Conservation (phyloP, 805 yeast species). For the Lachancea nothofagi region DNA sequence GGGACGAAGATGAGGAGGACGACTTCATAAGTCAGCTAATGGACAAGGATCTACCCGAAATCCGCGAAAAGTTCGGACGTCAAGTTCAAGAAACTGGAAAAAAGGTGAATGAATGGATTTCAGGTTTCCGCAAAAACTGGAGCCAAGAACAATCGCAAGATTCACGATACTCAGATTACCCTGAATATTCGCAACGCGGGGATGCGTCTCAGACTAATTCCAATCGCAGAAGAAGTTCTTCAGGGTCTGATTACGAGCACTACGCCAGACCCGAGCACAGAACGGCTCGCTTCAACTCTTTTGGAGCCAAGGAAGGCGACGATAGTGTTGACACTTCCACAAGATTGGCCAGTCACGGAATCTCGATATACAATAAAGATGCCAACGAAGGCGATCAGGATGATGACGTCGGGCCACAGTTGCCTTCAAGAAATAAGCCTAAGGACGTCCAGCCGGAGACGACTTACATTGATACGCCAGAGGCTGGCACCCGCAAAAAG, state of each 20-base stretch:
- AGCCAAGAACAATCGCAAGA: conserved; percentile 17
- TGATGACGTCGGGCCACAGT: conserved; percentile 33
- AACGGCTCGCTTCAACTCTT: conserved; percentile 30
- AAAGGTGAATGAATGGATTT: conserved; percentile 74
- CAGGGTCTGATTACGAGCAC: conserved; percentile 6
- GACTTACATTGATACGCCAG: conserved; percentile 32
- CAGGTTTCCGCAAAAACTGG: conserved; percentile 40
- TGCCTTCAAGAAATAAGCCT: conserved; percentile 21
- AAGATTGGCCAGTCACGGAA: conserved; percentile 29
- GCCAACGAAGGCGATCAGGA: conserved; percentile 22
- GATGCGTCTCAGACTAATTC: conserved; percentile 7
- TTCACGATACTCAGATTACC: conserved; percentile 1
- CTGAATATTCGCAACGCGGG: conserved; percentile 3
- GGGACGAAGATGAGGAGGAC: conserved; percentile 35
- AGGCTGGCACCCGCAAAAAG: conserved; percentile 19
- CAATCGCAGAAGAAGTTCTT: no score
- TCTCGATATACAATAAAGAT: conserved; percentile 24
- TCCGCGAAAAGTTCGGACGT: conserved; percentile 61
- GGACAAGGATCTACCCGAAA: conserved; percentile 49
- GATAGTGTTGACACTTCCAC: conserved; percentile 19
- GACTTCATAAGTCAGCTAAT: conserved; percentile 55
- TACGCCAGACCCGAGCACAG: conserved; percentile 7
- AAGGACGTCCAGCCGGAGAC: conserved; percentile 28
- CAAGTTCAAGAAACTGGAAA: conserved; percentile 77
- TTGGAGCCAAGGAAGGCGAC: conserved; percentile 30